Conservation (phyloP, 257 asterid genomes). For the Orobanche coerulescens region DNA sequence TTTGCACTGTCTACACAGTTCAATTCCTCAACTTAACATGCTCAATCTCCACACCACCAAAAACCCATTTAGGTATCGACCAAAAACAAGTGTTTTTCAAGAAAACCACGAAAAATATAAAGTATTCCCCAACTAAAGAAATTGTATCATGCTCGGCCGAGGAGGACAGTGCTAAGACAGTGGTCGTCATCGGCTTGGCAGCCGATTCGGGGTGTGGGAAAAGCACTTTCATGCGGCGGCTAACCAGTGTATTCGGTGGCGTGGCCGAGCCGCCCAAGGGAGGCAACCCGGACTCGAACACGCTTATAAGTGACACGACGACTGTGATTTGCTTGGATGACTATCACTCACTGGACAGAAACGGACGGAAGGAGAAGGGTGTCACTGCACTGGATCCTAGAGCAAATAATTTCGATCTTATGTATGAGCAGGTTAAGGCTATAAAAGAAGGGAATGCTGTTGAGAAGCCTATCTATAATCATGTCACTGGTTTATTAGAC, state of each 20-base stretch:
- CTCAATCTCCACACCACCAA: constrained; percentile 64
- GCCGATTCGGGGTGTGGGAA: constrained; percentile 98
- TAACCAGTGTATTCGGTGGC: constrained; percentile 95
- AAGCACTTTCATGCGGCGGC: constrained; percentile 92
- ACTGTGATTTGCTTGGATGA: constrained; percentile 93
- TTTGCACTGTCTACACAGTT: constrained; percentile 55
- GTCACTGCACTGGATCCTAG: constrained; percentile 92
- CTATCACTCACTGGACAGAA: constrained; percentile 85
- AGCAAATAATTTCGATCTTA: constrained; percentile 85
- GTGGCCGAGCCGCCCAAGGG: constrained; percentile 97
- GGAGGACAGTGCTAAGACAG: constrained; percentile 46
- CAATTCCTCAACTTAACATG: constrained; percentile 63
- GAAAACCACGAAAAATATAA: constrained; percentile 23
- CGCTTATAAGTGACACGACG: constrained; percentile 75
- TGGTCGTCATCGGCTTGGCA: constrained; percentile 77
- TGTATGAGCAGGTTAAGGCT: constrained; percentile 89
- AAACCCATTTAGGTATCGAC: constrained; percentile 56
- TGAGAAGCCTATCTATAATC: constrained; percentile 82
- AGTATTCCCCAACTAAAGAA: not conserved
- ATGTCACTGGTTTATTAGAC: constrained; percentile 78
- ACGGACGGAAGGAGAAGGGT: constrained; percentile 84
- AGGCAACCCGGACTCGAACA: constrained; percentile 93
- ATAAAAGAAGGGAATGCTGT: constrained; percentile 63
- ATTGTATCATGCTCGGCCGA: constrained; percentile 62
- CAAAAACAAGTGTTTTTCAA: constrained; percentile 49